A percentile compares a stretch with the other conserved stretches of the same genome.
Conservation (phyloP, 192 early-diverging fungal genomes). For the Coemansia sp. region DNA sequence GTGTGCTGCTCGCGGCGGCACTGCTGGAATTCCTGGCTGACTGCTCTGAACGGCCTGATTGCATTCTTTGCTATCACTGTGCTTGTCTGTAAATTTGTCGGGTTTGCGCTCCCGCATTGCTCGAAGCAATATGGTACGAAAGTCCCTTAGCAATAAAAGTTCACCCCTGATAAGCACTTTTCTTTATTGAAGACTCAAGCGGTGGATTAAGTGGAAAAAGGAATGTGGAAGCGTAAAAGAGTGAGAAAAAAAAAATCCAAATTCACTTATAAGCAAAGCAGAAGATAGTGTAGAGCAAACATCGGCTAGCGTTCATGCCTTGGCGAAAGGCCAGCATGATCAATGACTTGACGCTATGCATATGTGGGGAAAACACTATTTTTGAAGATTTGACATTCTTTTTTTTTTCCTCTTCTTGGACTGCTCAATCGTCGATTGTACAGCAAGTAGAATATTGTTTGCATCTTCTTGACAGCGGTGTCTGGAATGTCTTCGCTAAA, state of each 20-base stretch:
- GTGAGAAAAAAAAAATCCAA: not conserved
- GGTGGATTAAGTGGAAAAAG: not conserved
- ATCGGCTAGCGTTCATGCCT: not conserved
- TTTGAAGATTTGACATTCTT: too few species aligned
- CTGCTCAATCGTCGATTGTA: too few species aligned
- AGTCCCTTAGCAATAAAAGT: not conserved
- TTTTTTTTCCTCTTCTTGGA: too few species aligned
- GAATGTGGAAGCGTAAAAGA: not conserved
- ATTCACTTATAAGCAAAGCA: not conserved
- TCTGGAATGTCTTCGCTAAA: conserved; percentile 29
- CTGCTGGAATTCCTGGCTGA: not conserved
- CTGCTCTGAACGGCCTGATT: not conserved
- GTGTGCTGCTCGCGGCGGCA: conserved; percentile 5
- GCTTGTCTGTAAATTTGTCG: not conserved
- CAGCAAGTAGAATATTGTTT: not conserved
- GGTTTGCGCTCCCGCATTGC: conserved; percentile 11
- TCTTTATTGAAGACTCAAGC: not conserved
- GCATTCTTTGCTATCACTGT: not conserved
- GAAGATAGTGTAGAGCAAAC: not conserved
- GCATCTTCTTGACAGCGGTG: not conserved
- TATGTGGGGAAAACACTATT: too few species aligned
- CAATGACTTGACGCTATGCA: not conserved
- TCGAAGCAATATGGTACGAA: conserved; percentile 1
- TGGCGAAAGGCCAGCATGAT: not conserved
- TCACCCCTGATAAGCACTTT: not conserved